Evolutionary conservation across 2,329 filamentous ascomycete genomes (phyloP), one percentile per base, ranked within the genome.

Genomic region (Tolypocladium sp.): DNA sequence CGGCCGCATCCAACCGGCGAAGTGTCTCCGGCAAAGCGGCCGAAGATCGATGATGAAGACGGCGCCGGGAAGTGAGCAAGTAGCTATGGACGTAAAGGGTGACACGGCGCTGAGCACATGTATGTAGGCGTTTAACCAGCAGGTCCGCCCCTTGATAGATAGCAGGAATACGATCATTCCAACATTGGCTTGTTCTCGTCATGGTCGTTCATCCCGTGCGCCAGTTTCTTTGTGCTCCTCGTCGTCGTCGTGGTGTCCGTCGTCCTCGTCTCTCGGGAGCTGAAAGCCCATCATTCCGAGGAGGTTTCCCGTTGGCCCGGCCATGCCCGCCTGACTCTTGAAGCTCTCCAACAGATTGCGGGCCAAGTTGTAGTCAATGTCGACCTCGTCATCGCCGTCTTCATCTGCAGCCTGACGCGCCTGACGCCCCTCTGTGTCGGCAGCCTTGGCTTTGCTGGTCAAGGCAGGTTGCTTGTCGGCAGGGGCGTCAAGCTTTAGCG

Each of bases 341-440:
- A 99, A 92, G 66, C 91, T 93, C 71, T 97, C 91, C 1, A 99
- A 78, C 58, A 99, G 78, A 68, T 97, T 97, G 71, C 89, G 91
- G 22, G 90, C 92, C 30, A 99, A 79, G 62, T 94, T 93, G 65
- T 92, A 89, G 69, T 97, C 90, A 35, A 94, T 84, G 63, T 92
- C 81, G 5, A 94, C 82, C 57, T 88, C 85, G 0, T 83, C 80
- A 12, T 84, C 75, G 3, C 73, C 74, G 12, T 77, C 78, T 10
- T 82, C 79, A 3, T 80, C 78, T 44, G 83, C 76, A 30, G 79
- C 77, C 35, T 80, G 73, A 9, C 77, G 71, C 56, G 73, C 71
- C 3, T 70, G 67, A 3, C 67, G 61, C 56, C 62, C 35, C 22
- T 27, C 40, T 15, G 61, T 55, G 6, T 58, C 42, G 20, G 40